Evolutionary conservation across 768 basidiomycete species (phyloP).

Genomic region (Lactifluus subvellereus): DNA sequence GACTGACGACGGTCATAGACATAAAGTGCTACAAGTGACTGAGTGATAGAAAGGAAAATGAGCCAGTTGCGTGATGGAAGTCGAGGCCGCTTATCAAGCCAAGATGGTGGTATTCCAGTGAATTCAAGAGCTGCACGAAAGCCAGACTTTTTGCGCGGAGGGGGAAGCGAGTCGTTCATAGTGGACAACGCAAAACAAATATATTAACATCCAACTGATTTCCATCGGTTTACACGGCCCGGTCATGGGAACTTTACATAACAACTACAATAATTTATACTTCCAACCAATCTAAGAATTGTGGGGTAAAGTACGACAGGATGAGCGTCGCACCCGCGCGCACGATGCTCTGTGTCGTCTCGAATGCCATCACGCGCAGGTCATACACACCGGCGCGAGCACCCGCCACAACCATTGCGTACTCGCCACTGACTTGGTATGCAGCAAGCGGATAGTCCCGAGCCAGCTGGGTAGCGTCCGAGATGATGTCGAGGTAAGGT

Average conservation of each 20-base stretch:
- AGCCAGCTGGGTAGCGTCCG: slow-evolving; percentile 76
- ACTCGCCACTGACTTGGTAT: slow-evolving; percentile 97
- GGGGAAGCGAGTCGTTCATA: slow-evolving; percentile 4
- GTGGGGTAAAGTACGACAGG: slow-evolving; percentile 92
- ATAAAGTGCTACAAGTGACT: slow-evolving; percentile 65
- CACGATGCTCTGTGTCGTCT: slow-evolving; percentile 85
- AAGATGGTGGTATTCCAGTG: slow-evolving; percentile 62
- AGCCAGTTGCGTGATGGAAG: slow-evolving; percentile 92
- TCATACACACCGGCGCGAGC: slow-evolving; percentile 93
- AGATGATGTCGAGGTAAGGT: slow-evolving; percentile 95
- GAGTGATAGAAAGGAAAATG: slow-evolving; percentile 79
- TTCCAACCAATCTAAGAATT: slow-evolving; percentile 85
- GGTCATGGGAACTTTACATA: background rate
- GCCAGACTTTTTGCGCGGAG: slow-evolving; percentile 40
- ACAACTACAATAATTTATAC: slow-evolving; percentile 18
- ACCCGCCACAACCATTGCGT: slow-evolving; percentile 94
- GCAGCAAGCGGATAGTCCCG: slow-evolving; percentile 90
- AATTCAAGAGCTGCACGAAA: slow-evolving; percentile 57
- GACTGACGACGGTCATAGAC: slow-evolving; percentile 84
- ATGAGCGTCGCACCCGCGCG: slow-evolving; percentile 89
- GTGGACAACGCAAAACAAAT: background rate
- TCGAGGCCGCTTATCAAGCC: slow-evolving; percentile 78
- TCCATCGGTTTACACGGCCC: slow-evolving; percentile 1
- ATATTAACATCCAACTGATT: background rate
- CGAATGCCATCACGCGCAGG: slow-evolving; percentile 88